These are phyloP conservation scores for Prunus kanzakura DNA, from an alignment of 306 rosid genomes.

Conservation along the genomic window DNA sequence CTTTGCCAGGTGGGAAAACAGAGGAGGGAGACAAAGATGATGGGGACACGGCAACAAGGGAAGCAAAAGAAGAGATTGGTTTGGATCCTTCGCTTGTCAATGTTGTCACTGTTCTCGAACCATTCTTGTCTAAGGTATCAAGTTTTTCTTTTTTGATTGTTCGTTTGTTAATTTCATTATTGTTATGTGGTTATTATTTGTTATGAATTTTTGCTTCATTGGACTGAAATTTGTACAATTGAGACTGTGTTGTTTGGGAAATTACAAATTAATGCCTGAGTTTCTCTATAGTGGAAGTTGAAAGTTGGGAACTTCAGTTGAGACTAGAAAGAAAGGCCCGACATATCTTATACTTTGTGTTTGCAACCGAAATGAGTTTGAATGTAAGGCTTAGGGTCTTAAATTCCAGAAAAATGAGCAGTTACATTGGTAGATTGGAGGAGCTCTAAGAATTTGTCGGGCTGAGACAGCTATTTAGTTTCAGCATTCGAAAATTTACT, in stretches of 20 bases:
- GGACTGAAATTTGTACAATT: neutral
- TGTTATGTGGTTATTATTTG: neutral
- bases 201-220: neutral
- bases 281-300: neutral
- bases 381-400: neutral
- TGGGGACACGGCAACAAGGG: slow-evolving; percentile 83
- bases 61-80: slow-evolving; percentile 91
- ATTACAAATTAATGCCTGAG: neutral
- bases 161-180: neutral
- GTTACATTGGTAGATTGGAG: neutral
- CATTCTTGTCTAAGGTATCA: slow-evolving; percentile 87
- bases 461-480: neutral
- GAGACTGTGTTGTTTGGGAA: neutral
- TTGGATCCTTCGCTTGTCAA: slow-evolving; percentile 78
- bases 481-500: neutral
- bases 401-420: neutral
- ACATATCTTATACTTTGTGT: neutral
- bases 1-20: slow-evolving; percentile 94
- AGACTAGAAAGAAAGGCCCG: neutral
- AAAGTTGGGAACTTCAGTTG: slow-evolving; percentile 1
- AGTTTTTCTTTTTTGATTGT: neutral
- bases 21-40: slow-evolving; percentile 93
- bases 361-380: neutral
- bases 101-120: slow-evolving; percentile 81
- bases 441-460: neutral